phyloP scores from a whole-genome alignment of 495 filamentous ascomycete species.

The Penicillium cosmopolitanum region DNA sequence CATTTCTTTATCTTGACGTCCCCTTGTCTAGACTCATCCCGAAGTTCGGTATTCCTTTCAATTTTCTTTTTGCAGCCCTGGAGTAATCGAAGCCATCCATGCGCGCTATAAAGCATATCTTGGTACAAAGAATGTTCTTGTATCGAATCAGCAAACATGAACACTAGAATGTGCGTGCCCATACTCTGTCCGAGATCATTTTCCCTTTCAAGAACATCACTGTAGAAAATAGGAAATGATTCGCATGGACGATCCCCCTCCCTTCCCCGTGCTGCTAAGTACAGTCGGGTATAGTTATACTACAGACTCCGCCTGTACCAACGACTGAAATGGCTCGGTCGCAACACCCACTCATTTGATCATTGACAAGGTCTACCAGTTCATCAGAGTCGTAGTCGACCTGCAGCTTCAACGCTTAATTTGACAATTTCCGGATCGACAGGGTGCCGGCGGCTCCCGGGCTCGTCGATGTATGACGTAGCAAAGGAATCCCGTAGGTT shows the following conservation, averaged over 20 bases:
- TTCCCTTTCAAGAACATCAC: neutral
- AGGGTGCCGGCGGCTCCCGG: constrained; percentile 25
- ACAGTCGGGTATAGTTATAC: too few relatives aligned
- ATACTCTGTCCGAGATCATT: neutral
- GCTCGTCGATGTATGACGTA: constrained; percentile 43
- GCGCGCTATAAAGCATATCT: too few relatives aligned
- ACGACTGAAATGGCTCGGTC: neutral
- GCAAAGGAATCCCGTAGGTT: constrained; percentile 18
- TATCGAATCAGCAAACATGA: too few relatives aligned
- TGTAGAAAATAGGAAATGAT: neutral
- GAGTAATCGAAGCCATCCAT: too few relatives aligned
- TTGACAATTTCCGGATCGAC: neutral
- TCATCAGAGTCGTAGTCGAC: constrained; percentile 6
- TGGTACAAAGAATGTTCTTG: too few relatives aligned
- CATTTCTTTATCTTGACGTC: too few relatives aligned
- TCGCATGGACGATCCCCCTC: neutral
- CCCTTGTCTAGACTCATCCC: too few relatives aligned
- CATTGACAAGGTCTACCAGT: constrained; percentile 18
- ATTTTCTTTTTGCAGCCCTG: too few relatives aligned
- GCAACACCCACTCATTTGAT: constrained; percentile 15
- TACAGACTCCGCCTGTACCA: too few relatives aligned
- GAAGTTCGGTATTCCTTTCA: too few relatives aligned
- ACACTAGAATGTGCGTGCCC: neutral
- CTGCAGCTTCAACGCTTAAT: constrained; percentile 6
- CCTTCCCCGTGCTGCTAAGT: neutral